These are phyloP conservation scores for Fusarium sp. DNA, from an alignment of 2,329 filamentous ascomycete species.

Conservation along the genomic window DNA sequence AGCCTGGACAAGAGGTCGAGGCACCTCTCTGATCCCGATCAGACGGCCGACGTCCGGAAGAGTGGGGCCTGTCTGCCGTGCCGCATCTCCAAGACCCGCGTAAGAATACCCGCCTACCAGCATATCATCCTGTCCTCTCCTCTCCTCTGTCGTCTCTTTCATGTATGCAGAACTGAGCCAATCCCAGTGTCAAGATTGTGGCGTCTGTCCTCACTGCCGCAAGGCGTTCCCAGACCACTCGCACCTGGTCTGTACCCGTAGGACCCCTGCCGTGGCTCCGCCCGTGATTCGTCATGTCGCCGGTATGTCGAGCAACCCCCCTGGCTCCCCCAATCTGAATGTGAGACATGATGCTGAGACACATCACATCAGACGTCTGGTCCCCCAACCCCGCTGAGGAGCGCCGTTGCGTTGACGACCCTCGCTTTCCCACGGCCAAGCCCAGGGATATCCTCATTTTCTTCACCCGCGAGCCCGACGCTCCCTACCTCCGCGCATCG, in stretches of 20 bases:
- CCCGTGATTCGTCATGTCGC: constrained; percentile 51
- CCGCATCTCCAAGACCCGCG: constrained; percentile 57
- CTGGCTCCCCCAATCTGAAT: constrained; percentile 20
- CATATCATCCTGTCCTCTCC: constrained; percentile 13
- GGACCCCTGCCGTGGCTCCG: constrained; percentile 49
- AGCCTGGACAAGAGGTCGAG: constrained; percentile 49
- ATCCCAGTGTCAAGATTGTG: constrained; percentile 51
- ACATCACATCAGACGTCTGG: constrained; percentile 49
- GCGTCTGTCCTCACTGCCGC: constrained; percentile 53
- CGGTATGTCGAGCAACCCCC: constrained; percentile 46
- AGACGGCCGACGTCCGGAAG: constrained; percentile 59
- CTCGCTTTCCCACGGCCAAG: constrained; percentile 50
- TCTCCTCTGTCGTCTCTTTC: constrained; percentile 19
- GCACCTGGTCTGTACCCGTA: constrained; percentile 52
- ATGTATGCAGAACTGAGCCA: constrained; percentile 42
- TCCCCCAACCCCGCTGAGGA: constrained; percentile 48
- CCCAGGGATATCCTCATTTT: constrained; percentile 50
- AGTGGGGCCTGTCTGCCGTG: constrained; percentile 58
- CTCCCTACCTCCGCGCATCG: constrained; percentile 51
- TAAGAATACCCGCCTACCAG: constrained; percentile 47
- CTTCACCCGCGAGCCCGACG: constrained; percentile 48
- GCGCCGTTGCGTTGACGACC: constrained; percentile 46
- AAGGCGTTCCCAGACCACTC: constrained; percentile 53
- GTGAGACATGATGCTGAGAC: constrained; percentile 43
- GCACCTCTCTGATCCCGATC: constrained; percentile 51